Evolutionary conservation across 257 asterid genomes (phyloP), one percentile per base, ranked within the genome.

Genomic region (Plantago elongata): DNA sequence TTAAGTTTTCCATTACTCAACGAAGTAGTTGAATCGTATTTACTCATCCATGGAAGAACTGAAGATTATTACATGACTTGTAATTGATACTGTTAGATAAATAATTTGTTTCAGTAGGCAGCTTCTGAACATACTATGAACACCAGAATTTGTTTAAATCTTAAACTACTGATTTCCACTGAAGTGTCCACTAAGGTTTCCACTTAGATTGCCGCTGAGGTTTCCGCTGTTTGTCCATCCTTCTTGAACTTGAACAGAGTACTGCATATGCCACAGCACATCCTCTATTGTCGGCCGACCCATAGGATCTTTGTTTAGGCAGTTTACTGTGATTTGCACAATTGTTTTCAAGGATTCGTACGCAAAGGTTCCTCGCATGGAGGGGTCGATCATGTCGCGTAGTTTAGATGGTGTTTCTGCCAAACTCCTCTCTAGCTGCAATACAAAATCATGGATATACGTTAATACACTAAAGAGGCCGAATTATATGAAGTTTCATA

Each of bases 251-350:
- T 93, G 99, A 55, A 85, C 80, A 9, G 99, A 93, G 59, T 93
- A 93, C 67, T 93, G 99, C 97, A 93, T 78, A 65, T 93, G 96
- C 99, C 99, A 93, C 7, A 93, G 88, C 79, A 89, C 95, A 55
- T 93, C 99, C 77, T 93, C 99, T 44, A 93, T 77, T 27, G 97
- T 79, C 0, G 99, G 97, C 3, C 95, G 81, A 15, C 65, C 74
- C 74, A 65, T 72, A 3, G 92, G 77, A 43, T 89, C 96, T 57
- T 74, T 77, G 61, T 76, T 67, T 56, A 93, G 72, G 78, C 99
- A 93, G 70, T 81, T 89, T 49, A 77, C 15, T 11, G 95, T 78
- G 47, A 93, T 87, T 77, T 93, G 96, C 16, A 75, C 87, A 0
- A 78, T 76, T 0, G 97, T 89, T 64, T 93, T 93, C 65, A 93